Evolutionary conservation across 1,284 basidiomycete genomes (phyloP).

Genomic region (Porodaedalea pini): DNA sequence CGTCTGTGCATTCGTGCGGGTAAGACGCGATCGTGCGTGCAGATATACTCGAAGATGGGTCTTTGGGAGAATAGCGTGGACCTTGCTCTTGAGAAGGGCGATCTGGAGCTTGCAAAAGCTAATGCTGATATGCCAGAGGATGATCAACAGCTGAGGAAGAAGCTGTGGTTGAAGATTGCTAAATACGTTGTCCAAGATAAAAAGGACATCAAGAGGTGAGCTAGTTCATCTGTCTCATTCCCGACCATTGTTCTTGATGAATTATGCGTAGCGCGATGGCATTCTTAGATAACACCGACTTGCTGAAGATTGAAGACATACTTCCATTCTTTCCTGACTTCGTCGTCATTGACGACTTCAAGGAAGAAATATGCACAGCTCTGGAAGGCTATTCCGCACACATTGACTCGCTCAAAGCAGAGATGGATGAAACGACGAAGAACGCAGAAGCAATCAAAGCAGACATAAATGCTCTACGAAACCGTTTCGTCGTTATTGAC

Average conservation of each 20-base stretch:
- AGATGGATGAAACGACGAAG: constrained; percentile 94
- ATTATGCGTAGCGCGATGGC: constrained; percentile 76
- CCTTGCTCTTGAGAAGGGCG: constrained; percentile 89
- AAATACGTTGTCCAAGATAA: constrained; percentile 96
- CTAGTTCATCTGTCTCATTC: constrained; percentile 21
- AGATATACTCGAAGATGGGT: constrained; percentile 98
- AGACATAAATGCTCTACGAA: constrained; percentile 83
- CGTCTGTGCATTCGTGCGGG: constrained; percentile 84
- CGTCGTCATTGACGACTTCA: constrained; percentile 99
- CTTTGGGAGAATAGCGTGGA: constrained; percentile 96
- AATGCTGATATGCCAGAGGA: constrained; percentile 94
- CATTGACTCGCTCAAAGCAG: constrained; percentile 86
- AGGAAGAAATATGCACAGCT: constrained; percentile 96
- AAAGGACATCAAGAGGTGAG: constrained; percentile 95
- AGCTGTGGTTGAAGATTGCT: constrained; percentile 97
- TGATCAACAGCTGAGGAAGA: constrained; percentile 83
- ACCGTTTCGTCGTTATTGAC: constrained; percentile 93
- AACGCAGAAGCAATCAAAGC: constrained; percentile 92
- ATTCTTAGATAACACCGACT: constrained; percentile 90
- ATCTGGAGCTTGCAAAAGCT: constrained; percentile 88
- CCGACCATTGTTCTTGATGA: constrained; percentile 6
- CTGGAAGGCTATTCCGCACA: constrained; percentile 91
- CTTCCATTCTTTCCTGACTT: constrained; percentile 99
- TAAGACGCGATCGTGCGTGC: constrained; percentile 87
- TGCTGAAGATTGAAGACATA: constrained; percentile 98